Evolutionary conservation across 305 asterid genomes (phyloP), one percentile per base, ranked within the genome.

Genomic region (Fraxinus baroniana): DNA sequence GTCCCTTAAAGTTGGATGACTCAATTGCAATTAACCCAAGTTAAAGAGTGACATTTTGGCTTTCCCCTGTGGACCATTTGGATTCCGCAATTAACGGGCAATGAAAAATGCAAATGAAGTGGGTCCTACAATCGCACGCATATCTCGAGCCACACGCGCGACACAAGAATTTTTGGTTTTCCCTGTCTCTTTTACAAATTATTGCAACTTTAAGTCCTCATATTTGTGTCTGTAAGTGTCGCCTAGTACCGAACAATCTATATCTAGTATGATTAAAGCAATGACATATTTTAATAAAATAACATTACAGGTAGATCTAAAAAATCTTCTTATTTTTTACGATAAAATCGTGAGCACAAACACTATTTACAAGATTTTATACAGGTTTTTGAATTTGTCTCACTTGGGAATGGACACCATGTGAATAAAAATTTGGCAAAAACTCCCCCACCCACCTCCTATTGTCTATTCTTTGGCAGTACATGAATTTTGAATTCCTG

Each of bases 81-180:
- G 82, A 73, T 78, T 68, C 93, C 91, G 87, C 75, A 84, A 89
- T 88, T 85, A 33, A 83, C 87, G 91, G 93, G 82, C 82, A 79
- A 81, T 10, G 46, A 70, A 30, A 10, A 7, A 73, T 55, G 74
- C 60, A 81, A 57, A 24, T 20, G 74, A 20, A 36, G 35, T 78
- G 86, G 88, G 85, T 44, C 81, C 89, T 72, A 37, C 77, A 33
- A 5, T 5, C 32, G 84, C 88, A 83, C 74, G 83, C 52, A 57
- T 74, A 12, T 82, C 87, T 87, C 91, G 89, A 89, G 86, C 92
- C 85, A 68, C 83, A 78, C 91, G 86, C 88, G 89, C 86, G 79
- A 78, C 80, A 52, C 74, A 12, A 30, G 30, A 18, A 15, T 46
- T 24, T 24, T 36, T 7, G 24, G 46, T 49, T 44, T 7, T 75